Evolutionary conservation across 352 stramenopile genomes (phyloP).

Genomic region (Globisporangium emineosum): DNA sequence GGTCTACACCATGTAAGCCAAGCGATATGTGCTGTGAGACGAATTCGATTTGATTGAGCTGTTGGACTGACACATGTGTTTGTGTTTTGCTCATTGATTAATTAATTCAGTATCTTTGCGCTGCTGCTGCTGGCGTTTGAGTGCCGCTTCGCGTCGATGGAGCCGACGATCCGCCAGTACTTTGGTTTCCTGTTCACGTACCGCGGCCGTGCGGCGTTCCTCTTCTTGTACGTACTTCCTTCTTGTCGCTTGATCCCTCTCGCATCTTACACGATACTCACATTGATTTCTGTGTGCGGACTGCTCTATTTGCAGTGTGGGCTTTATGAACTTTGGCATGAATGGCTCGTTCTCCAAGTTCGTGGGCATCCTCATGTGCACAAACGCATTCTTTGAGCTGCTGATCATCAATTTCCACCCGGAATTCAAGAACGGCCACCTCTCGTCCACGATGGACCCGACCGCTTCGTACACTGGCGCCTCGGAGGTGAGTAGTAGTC

Average conservation of each 20-base stretch:
- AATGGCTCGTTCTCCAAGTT: constrained; percentile 63
- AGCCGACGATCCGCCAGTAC: constrained; percentile 78
- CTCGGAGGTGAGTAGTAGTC: constrained; percentile 29
- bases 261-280: constrained; percentile 4
- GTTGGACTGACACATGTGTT: background rate
- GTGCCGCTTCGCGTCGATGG: constrained; percentile 86
- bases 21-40: too few species aligned
- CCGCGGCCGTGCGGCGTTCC: constrained; percentile 75
- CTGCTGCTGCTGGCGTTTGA: constrained; percentile 82
- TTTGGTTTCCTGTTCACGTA: constrained; percentile 90
- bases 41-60: too few species aligned
- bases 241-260: background rate
- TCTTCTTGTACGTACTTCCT: constrained; percentile 54
- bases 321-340: constrained; percentile 89
- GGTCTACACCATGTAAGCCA: constrained; percentile 74
- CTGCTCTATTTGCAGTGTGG: constrained; percentile 33
- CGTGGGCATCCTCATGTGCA: constrained; percentile 77
- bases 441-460: constrained; percentile 75
- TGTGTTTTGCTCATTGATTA: background rate
- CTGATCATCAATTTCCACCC: constrained; percentile 83
- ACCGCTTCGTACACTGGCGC: constrained; percentile 64
- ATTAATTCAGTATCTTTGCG: constrained; percentile 67
- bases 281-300: background rate
- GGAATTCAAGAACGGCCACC: constrained; percentile 75
- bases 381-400: constrained; percentile 69